Evolutionary conservation across 2,329 filamentous ascomycete genomes (phyloP).

Genomic region (Coniella vitis): DNA sequence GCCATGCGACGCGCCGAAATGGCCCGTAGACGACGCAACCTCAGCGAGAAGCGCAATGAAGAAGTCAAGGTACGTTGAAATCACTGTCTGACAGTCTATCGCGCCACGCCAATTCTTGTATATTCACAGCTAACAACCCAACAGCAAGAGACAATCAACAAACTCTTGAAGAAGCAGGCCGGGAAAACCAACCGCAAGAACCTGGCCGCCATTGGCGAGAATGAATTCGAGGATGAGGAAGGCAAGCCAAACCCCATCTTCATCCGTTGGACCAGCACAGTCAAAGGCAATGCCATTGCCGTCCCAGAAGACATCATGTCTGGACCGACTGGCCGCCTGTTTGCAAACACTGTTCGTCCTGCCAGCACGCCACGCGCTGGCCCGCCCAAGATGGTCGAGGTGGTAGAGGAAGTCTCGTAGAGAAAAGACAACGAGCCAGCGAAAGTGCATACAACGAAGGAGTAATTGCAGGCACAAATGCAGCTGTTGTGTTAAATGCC

Average conservation of each 20-base stretch:
- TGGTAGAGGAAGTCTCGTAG: slow-evolving; percentile 49
- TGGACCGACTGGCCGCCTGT: slow-evolving; percentile 54
- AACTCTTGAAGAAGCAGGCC: slow-evolving; percentile 78
- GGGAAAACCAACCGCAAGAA: slow-evolving; percentile 61
- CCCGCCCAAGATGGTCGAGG: slow-evolving; percentile 47
- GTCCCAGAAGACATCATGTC: slow-evolving; percentile 64
- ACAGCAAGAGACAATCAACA: slow-evolving; percentile 70
- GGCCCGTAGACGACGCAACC: slow-evolving; percentile 53
- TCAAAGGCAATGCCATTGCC: slow-evolving; percentile 54
- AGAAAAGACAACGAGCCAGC: neutral
- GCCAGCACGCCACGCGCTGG: slow-evolving; percentile 17
- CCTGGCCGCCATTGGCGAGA: slow-evolving; percentile 38
- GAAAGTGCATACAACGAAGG: neutral
- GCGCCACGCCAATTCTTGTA: neutral
- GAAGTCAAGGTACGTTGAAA: slow-evolving; percentile 50
- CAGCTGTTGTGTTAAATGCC: too few species aligned
- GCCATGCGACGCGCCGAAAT: slow-evolving; percentile 58
- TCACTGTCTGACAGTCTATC: too few species aligned
- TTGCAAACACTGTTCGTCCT: slow-evolving; percentile 28
- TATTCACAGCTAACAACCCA: neutral
- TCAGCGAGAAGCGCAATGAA: slow-evolving; percentile 59
- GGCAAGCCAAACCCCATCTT: slow-evolving; percentile 52
- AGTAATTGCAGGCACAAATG: neutral
- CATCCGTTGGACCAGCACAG: slow-evolving; percentile 64
- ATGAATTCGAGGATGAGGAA: slow-evolving; percentile 25